Percentiles rank a stretch among this genome's conserved stretches.
phyloP scores from a whole-genome alignment of 2,329 filamentous ascomycete species.

The Apiospora saccharicola region DNA sequence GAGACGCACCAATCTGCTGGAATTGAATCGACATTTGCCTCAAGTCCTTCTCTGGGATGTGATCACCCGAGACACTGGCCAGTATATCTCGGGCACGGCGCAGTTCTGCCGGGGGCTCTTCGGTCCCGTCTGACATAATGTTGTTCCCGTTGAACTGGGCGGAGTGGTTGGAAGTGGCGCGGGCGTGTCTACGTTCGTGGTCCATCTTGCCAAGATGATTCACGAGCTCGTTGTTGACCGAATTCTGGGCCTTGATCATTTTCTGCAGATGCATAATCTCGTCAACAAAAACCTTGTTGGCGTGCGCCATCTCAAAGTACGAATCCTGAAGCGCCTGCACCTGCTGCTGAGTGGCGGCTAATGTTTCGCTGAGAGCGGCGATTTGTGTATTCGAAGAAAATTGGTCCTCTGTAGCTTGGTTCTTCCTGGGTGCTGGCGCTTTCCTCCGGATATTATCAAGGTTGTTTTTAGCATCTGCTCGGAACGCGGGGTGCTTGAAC shows the following conservation, averaged over 20 bases:
- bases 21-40: slow-evolving; percentile 61
- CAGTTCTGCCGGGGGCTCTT: slow-evolving; percentile 58
- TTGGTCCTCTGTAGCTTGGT: slow-evolving; percentile 70
- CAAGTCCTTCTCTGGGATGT: slow-evolving; percentile 61
- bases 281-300: slow-evolving; percentile 68
- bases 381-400: slow-evolving; percentile 86
- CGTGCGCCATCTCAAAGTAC: slow-evolving; percentile 77
- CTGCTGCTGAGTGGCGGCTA: slow-evolving; percentile 91
- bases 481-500: slow-evolving; percentile 97
- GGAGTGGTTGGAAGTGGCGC: slow-evolving; percentile 47
- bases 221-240: slow-evolving; percentile 65
- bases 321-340: slow-evolving; percentile 86
- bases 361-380: slow-evolving; percentile 84
- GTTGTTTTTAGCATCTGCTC: slow-evolving; percentile 93
- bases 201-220: slow-evolving; percentile 61
- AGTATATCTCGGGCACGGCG: slow-evolving; percentile 65
- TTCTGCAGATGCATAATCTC: slow-evolving; percentile 69
- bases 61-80: slow-evolving; percentile 59
- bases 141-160: slow-evolving; percentile 47
- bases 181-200: slow-evolving; percentile 52
- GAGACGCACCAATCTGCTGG: slow-evolving; percentile 59
- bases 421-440: slow-evolving; percentile 87
- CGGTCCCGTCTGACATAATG: slow-evolving; percentile 54
- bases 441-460: slow-evolving; percentile 96
- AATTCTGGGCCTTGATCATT: slow-evolving; percentile 64